Evolutionary conservation across 169 alveolate species (phyloP).

Genomic region (Babesia bovis): DNA sequence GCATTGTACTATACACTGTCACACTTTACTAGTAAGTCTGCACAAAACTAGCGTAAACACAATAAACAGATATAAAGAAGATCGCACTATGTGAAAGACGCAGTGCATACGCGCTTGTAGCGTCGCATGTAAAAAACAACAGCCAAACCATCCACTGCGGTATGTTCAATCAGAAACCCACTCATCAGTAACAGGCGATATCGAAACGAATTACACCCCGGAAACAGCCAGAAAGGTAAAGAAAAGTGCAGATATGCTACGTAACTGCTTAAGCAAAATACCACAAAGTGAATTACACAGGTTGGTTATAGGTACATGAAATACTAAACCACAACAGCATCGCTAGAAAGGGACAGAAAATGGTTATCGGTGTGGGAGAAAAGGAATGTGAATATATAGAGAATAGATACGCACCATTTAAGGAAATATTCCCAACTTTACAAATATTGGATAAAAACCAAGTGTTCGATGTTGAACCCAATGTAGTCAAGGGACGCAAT

Average conservation of each 20-base stretch:
- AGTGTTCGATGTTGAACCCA: constrained; percentile 76
- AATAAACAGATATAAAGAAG: constrained; percentile 65
- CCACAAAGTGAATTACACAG: constrained; percentile 58
- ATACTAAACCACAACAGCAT: constrained; percentile 40
- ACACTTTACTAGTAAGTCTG: constrained; percentile 71
- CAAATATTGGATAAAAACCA: constrained; percentile 66
- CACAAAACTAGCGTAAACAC: neutral
- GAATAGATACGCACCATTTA: constrained; percentile 71
- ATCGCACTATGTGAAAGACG: constrained; percentile 81
- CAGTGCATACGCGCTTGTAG: constrained; percentile 77
- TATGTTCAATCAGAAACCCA: neutral
- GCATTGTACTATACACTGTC: constrained; percentile 81
- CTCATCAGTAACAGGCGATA: constrained; percentile 68
- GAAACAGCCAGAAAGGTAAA: constrained; percentile 80
- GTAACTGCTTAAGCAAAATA: constrained; percentile 79
- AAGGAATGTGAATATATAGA: constrained; percentile 78
- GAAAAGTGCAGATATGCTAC: constrained; percentile 81
- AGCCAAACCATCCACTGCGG: constrained; percentile 86
- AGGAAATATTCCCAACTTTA: constrained; percentile 65
- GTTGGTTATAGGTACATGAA: neutral
- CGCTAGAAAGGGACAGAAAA: constrained; percentile 78
- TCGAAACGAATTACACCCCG: constrained; percentile 82
- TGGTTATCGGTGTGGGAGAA: constrained; percentile 86
- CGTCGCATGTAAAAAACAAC: constrained; percentile 82
- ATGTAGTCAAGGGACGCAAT: constrained; percentile 57